Conservation (phyloP, 2,329 filamentous ascomycete genomes). For the Juglanconis oblonga region DNA sequence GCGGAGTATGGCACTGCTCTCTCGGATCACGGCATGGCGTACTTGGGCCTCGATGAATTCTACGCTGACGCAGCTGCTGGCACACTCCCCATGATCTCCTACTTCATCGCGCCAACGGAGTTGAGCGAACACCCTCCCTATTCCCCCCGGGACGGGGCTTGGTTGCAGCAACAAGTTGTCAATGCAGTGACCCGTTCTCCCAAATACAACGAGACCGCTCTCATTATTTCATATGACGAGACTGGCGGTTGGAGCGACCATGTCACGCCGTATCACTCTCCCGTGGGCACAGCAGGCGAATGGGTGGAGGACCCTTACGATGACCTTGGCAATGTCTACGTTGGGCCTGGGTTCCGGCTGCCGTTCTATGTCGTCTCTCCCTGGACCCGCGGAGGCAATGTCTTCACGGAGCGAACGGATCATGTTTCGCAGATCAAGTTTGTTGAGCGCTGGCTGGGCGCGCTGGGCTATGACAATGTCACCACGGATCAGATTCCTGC, state of each 20-base stretch:
- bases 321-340: constrained; percentile 29
- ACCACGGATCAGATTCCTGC: constrained; percentile 26
- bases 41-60: constrained; percentile 40
- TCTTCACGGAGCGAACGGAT: constrained; percentile 48
- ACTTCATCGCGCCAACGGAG: constrained; percentile 45
- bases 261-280: constrained; percentile 43
- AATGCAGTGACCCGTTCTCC: constrained; percentile 48
- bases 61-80: constrained; percentile 43
- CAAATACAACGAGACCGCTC: constrained; percentile 44
- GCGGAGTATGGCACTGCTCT: constrained; percentile 34
- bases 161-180: constrained; percentile 51
- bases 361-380: constrained; percentile 49
- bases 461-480: constrained; percentile 42
- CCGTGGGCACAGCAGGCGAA: constrained; percentile 40
- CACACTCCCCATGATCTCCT: constrained; percentile 42
- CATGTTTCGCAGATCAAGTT: constrained; percentile 50
- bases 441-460: constrained; percentile 44
- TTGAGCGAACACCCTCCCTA: constrained; percentile 54
- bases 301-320: constrained; percentile 39
- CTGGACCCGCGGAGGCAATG: constrained; percentile 45
- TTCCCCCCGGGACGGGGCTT: constrained; percentile 50
- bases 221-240: constrained; percentile 48
- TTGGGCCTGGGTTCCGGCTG: constrained; percentile 34
- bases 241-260: constrained; percentile 49
- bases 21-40: constrained; percentile 37